Evolutionary conservation across 1,284 basidiomycete species (phyloP), one percentile per base, ranked within the genome.

Genomic region (Sporisorium graminicola): DNA sequence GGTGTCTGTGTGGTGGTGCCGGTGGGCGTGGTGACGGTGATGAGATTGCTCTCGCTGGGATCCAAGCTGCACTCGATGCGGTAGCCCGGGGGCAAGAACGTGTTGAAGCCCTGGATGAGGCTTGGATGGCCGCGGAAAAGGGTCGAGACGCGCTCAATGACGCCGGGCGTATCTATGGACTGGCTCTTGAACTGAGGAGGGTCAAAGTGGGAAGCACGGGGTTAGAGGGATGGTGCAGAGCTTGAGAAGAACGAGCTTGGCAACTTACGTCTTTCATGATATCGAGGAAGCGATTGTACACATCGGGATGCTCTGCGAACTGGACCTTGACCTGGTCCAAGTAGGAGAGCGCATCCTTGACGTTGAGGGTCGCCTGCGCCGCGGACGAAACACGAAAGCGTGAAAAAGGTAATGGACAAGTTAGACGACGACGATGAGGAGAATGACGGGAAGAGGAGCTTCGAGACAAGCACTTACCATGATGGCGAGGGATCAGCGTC

Each of bases 51-150:
- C 80, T 94, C 91, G 60, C 77, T 74, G 13, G 80, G 83, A 47
- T 85, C 83, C 46, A 78, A 88, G 67, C 92, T 91, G 86, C 95
- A 92, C 82, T 98, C 95, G 86, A 99, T 98, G 74, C 94, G 92
- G 87, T 99, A 99, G 37, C 96, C 96, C 24, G 93, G 90, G 0
- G 97, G 97, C 2, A 99, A 90, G 87, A 99, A 99, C 3, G 96
- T 98, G 88, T 99, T 99, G 90, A 99, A 99, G 35, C 97, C 97
- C 87, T 97, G 93, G 63, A 99, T 98, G 80, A 99, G 92, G 71
- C 90, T 87, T 1, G 93, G 94, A 87, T 98, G 94, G 14, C 95
- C 95, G 79, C 94, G 91, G 87, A 99, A 99, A 49, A 99, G 91
- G 76, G 90, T 91, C 2, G 95, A 98, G 58, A 99, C 96, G 65